Evolutionary conservation across 73 alveolate genomes (phyloP), one percentile per base, ranked within the genome.

Genomic region (Paraurostyla sp.): DNA sequence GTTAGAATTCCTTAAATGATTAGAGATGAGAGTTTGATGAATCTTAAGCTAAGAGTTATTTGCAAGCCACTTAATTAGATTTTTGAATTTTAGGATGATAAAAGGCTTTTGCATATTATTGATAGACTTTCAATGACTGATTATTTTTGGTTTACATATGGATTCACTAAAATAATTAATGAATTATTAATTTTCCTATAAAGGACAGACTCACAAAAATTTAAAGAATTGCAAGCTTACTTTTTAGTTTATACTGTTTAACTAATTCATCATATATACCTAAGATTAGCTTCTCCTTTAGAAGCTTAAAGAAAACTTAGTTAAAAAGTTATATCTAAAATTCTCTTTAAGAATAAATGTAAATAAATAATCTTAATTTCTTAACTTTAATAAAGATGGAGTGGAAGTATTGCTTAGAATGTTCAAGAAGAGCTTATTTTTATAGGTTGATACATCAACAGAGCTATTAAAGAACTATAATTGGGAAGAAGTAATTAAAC

Each of bases 51-150:
- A n/a, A n/a, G n/a, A n/a, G 56, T 22, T 16, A 65, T 65, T 4
- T 65, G 82, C 82, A 38, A 65, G 36, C 82, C 56, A 15, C 23
- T 65, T 1, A 16, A 35, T 0, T 65, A 38, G 25, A 38, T 65
- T n/a, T n/a, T n/a, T n/a, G n/a, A n/a, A n/a, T n/a, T n/a, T n/a
- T n/a, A 73, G 23, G 86, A 73, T 16, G 65, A 48, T 27, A 33
- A 48, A 33, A 25, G 6, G 30, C 68, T 65, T 35, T 38, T 73
- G 9, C 23, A 73, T 2, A 73, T 73, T 45, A 48, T 73, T 45
- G 86, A 73, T 20, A 73, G 86, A 73, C 46, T 73, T 11, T 32
- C 69, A 33, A 73, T 73, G 86, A 73, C 86, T 73, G 86, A 73
- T 6, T 16, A 73, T 36, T 73, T 73, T 73, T 43, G 86, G 71